These are phyloP conservation scores for Geosmithia putterillii DNA, from an alignment of 2,329 filamentous ascomycete genomes.

Conservation along the genomic window DNA sequence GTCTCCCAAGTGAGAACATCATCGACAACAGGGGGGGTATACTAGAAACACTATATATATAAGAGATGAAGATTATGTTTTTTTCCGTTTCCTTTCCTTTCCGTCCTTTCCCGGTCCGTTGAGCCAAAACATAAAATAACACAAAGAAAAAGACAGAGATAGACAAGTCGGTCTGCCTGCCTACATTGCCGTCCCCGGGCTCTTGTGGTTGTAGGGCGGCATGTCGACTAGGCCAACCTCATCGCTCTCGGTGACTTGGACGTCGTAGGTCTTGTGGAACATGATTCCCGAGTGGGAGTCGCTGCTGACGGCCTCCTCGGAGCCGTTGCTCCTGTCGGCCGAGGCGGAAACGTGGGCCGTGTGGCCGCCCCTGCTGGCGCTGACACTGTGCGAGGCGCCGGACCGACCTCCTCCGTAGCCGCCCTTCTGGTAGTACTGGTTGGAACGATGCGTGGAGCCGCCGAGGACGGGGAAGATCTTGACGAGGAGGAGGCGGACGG, in stretches of 20 bases:
- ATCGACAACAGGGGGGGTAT: no score
- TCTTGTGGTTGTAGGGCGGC: background rate
- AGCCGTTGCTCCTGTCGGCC: background rate
- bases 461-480: background rate
- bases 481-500: conserved; percentile 9
- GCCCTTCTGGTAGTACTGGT: background rate
- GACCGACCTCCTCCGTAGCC: background rate
- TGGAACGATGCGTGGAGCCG: background rate
- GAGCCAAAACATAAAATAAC: no score
- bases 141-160: no score
- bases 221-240: background rate
- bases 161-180: no score
- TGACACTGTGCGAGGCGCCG: background rate
- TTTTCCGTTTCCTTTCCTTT: no score
- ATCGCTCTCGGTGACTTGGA: background rate
- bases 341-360: background rate
- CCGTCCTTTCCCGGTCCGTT: background rate
- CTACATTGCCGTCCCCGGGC: background rate
- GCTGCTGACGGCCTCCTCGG: background rate
- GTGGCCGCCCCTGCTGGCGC: background rate
- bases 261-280: background rate
- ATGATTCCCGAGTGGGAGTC: background rate
- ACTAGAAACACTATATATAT: no score
- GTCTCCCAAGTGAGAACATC: no score
- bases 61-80: no score